phyloP scores from a whole-genome alignment of 495 filamentous ascomycete species.

The Collariella sp. region DNA sequence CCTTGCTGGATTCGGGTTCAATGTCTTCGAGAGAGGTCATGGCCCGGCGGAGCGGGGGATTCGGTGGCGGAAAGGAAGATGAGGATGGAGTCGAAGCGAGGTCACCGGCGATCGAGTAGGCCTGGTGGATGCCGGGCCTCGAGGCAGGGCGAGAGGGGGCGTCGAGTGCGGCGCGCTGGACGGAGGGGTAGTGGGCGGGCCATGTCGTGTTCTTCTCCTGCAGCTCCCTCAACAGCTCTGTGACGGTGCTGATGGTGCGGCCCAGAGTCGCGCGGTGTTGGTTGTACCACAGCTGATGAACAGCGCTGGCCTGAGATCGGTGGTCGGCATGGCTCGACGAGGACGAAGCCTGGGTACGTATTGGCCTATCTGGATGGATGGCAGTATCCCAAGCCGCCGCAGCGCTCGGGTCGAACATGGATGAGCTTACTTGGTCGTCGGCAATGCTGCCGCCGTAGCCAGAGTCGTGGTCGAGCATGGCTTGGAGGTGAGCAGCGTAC shows the following conservation, averaged over 20 bases:
- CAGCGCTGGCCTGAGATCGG: slow-evolving; percentile 36
- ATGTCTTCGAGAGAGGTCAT: slow-evolving; percentile 60
- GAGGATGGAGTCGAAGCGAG: slow-evolving; percentile 10
- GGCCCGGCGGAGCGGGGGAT: slow-evolving; percentile 58
- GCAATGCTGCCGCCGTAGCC: slow-evolving; percentile 76
- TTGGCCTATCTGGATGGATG: slow-evolving; percentile 59
- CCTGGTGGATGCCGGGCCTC: slow-evolving; percentile 47
- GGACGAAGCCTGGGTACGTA: slow-evolving; percentile 20
- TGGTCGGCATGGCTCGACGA: slow-evolving; percentile 30
- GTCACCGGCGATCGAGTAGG: slow-evolving; percentile 39
- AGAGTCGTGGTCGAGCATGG: slow-evolving; percentile 73
- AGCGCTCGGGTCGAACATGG: slow-evolving; percentile 28
- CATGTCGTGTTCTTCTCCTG: slow-evolving; percentile 84
- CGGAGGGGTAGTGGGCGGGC: slow-evolving; percentile 91
- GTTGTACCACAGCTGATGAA: slow-evolving; percentile 61
- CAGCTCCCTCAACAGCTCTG: slow-evolving; percentile 68
- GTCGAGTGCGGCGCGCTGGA: slow-evolving; percentile 51
- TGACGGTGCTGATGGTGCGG: slow-evolving; percentile 71
- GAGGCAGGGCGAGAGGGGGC: slow-evolving; percentile 31
- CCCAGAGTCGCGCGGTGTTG: slow-evolving; percentile 78
- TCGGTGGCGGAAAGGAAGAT: slow-evolving; percentile 16
- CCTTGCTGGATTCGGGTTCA: slow-evolving; percentile 63
- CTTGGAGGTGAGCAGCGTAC: slow-evolving; percentile 56
- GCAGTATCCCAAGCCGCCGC: slow-evolving; percentile 34
- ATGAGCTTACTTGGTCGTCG: slow-evolving; percentile 31